These are phyloP conservation scores for Plenodomus lindquistii DNA, from an alignment of 2,329 filamentous ascomycete species.

Conservation along the genomic window DNA sequence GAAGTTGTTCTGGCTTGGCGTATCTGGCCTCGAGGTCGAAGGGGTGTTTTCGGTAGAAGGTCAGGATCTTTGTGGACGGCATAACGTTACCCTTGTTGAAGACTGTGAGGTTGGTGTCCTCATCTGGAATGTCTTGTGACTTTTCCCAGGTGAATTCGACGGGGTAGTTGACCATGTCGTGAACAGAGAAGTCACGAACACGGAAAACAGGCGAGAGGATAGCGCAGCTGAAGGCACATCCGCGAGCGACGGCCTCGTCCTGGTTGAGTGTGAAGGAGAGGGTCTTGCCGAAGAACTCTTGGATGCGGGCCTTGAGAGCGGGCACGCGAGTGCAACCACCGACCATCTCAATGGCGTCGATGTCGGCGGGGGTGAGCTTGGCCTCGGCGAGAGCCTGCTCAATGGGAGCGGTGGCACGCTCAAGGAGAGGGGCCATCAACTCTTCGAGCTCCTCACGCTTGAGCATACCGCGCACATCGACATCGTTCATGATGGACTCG, in stretches of 20 bases:
- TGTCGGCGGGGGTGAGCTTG: constrained; percentile 87
- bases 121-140: constrained; percentile 95
- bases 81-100: constrained; percentile 97
- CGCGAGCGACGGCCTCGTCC: constrained; percentile 93
- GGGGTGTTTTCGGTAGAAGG: constrained; percentile 97
- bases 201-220: constrained; percentile 97
- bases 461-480: constrained; percentile 86
- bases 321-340: constrained; percentile 95
- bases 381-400: constrained; percentile 95
- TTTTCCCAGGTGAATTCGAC: constrained; percentile 99
- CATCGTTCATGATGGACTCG: constrained; percentile 97
- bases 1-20: constrained; percentile 80
- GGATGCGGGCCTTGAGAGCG: constrained; percentile 85
- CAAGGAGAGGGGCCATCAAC: constrained; percentile 82
- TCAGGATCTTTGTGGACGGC: constrained; percentile 98
- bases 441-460: constrained; percentile 94
- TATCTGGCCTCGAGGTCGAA: constrained; percentile 97
- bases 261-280: constrained; percentile 98
- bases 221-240: constrained; percentile 95
- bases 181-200: constrained; percentile 95
- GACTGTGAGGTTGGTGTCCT: constrained; percentile 95
- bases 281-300: constrained; percentile 84
- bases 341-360: constrained; percentile 90
- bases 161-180: constrained; percentile 97
- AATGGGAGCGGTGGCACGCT: constrained; percentile 71